Evolutionary conservation across 2,329 filamentous ascomycete genomes (phyloP).

Genomic region (Calonectria pauciramosa): DNA sequence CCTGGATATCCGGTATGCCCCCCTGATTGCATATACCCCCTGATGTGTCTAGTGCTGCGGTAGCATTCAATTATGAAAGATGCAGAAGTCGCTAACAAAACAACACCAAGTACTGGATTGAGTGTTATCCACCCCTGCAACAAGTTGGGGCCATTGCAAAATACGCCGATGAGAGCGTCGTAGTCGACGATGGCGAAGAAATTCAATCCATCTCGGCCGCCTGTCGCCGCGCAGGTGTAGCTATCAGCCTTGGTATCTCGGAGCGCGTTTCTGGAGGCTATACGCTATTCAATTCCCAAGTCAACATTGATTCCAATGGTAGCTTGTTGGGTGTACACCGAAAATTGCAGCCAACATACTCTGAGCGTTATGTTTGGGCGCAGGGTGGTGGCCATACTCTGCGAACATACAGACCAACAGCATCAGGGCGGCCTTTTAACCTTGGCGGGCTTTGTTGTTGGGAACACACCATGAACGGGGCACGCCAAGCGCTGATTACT

Average conservation of each 20-base stretch:
- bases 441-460: neutral
- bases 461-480: neutral
- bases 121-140: neutral
- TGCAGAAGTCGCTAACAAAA: neutral
- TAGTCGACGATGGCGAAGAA: neutral
- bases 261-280: neutral
- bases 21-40: too few relatives aligned
- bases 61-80: neutral
- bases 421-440: neutral
- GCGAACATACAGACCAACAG: neutral
- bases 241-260: neutral
- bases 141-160: neutral
- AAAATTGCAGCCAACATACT: neutral
- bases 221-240: neutral
- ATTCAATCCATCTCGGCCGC: neutral
- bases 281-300: neutral
- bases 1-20: too few relatives aligned
- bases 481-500: neutral
- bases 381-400: neutral
- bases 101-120: neutral
- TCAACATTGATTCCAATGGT: neutral
- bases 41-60: too few relatives aligned
- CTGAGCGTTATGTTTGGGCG: neutral
- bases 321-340: neutral
- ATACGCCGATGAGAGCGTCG: neutral